phyloP scores from a whole-genome alignment of 2,329 filamentous ascomycete species.

The Talaromyces verruculosus region DNA sequence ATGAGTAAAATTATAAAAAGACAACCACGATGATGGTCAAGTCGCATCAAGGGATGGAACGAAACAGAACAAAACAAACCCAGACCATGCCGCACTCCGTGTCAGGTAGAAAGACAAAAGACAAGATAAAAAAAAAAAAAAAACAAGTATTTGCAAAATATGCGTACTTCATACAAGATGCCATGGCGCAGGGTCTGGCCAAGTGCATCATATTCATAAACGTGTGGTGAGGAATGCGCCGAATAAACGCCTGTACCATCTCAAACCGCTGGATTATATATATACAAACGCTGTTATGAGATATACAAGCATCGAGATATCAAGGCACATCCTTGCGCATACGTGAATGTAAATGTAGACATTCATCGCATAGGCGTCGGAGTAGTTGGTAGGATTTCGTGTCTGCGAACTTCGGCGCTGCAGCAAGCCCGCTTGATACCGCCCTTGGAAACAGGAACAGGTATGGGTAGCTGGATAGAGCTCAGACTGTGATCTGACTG shows the following conservation, averaged over 20 bases:
- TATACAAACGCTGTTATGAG: slow-evolving; percentile 20
- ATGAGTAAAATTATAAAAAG: slow-evolving; percentile 18
- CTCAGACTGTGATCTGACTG: slow-evolving; percentile 24
- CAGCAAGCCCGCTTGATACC: slow-evolving; percentile 46
- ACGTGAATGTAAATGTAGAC: neutral
- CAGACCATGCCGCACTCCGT: slow-evolving; percentile 20
- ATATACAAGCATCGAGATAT: slow-evolving; percentile 7
- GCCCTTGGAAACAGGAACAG: slow-evolving; percentile 34
- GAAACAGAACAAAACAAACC: slow-evolving; percentile 13
- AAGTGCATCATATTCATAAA: slow-evolving; percentile 16
- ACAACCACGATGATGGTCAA: slow-evolving; percentile 28
- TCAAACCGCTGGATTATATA: slow-evolving; percentile 14
- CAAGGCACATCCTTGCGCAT: slow-evolving; percentile 5
- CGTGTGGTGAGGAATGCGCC: slow-evolving; percentile 9
- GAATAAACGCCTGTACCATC: slow-evolving; percentile 6
- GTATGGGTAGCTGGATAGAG: slow-evolving; percentile 27
- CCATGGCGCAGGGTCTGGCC: neutral
- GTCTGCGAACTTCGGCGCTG: slow-evolving; percentile 33
- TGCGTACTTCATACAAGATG: slow-evolving; percentile 24
- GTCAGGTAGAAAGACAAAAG: slow-evolving; percentile 16
- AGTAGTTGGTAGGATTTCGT: neutral
- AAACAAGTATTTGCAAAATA: slow-evolving; percentile 11
- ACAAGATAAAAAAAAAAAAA: slow-evolving; percentile 1
- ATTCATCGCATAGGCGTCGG: slow-evolving; percentile 14
- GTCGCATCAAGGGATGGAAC: slow-evolving; percentile 23